These are phyloP conservation scores for Phytophthora ramorum DNA, from an alignment of 352 stramenopile genomes.

Conservation along the genomic window DNA sequence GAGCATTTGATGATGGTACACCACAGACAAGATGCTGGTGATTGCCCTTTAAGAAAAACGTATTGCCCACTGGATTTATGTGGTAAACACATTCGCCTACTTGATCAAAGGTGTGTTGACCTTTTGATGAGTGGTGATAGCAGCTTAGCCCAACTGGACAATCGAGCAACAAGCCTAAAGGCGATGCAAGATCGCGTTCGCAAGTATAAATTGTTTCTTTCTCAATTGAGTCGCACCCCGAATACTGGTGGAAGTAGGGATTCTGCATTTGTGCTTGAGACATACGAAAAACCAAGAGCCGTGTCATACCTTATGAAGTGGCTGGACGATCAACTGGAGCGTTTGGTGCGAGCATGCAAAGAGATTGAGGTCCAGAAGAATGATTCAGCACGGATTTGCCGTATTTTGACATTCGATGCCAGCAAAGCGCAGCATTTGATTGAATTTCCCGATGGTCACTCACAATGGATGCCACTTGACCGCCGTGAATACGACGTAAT, in stretches of 20 bases:
- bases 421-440: conserved; percentile 48
- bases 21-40: conserved; percentile 45
- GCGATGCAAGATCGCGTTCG: conserved; percentile 23
- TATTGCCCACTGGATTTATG: conserved; percentile 70
- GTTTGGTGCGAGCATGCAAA: background rate
- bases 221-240: background rate
- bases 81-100: conserved; percentile 65
- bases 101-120: conserved; percentile 23
- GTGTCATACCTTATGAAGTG: conserved; percentile 22
- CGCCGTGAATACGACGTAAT: conserved; percentile 57
- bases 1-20: conserved; percentile 58
- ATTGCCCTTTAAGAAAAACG: conserved; percentile 47
- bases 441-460: conserved; percentile 62
- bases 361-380: conserved; percentile 20
- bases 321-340: conserved; percentile 16
- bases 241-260: background rate
- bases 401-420: conserved; percentile 52
- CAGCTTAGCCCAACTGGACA: background rate
- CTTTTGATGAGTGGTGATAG: conserved; percentile 34
- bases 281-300: conserved; percentile 1
- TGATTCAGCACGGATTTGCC: conserved; percentile 24
- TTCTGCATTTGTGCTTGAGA: background rate
- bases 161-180: conserved; percentile 11
- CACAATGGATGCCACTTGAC: conserved; percentile 50
- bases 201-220: conserved; percentile 16